These are phyloP conservation scores for Pharus latifolius DNA, from an alignment of 176 grass and related monocot species.

Conservation along the genomic window DNA sequence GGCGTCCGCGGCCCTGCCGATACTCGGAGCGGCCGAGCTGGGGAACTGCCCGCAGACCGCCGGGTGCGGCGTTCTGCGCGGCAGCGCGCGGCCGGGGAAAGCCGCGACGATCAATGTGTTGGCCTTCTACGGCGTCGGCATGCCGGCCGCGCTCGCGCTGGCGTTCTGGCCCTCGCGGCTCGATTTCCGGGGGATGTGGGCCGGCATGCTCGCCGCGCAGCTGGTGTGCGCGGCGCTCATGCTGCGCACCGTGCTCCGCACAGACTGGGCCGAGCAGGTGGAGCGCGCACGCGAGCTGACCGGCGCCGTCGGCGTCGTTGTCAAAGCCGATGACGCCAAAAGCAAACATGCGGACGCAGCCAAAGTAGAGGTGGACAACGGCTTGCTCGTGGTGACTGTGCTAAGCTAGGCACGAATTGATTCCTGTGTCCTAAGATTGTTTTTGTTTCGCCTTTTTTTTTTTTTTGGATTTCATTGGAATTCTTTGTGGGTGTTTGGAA, in stretches of 20 bases:
- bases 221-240: conserved; percentile 60
- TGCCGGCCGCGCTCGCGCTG: conserved; percentile 63
- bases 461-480: neutral
- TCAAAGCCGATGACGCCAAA: neutral
- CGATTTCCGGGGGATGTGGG: conserved; percentile 71
- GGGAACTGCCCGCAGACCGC: conserved; percentile 89
- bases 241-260: conserved; percentile 37
- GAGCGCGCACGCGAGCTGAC: conserved; percentile 38
- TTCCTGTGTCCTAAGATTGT: conserved; percentile 5
- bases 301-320: neutral
- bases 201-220: conserved; percentile 76
- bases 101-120: conserved; percentile 56
- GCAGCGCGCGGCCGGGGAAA: conserved; percentile 42
- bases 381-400: conserved; percentile 29
- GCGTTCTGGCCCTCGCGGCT: conserved; percentile 49
- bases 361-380: neutral
- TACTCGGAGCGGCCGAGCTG: conserved; percentile 73
- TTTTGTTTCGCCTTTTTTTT: neutral
- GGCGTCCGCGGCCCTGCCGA: conserved; percentile 48
- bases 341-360: neutral
- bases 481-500: conserved; percentile 28
- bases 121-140: conserved; percentile 69
- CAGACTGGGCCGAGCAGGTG: conserved; percentile 51
- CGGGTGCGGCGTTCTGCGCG: conserved; percentile 76
- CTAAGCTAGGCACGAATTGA: conserved; percentile 18